Conservation (phyloP, 306 rosid genomes). For the Quercus wislizeni region DNA sequence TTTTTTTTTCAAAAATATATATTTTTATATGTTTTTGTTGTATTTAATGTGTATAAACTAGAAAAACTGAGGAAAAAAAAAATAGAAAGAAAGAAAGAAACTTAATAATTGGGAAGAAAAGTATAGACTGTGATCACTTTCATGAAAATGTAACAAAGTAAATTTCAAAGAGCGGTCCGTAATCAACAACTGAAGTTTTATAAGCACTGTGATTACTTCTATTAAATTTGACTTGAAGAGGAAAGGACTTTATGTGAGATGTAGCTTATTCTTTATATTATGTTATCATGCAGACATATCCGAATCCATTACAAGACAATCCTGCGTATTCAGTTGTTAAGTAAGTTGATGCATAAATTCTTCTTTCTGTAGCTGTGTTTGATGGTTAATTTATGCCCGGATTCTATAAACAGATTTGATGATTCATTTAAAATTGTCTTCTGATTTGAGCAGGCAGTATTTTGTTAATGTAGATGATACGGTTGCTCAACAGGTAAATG, state of each 20-base stretch:
- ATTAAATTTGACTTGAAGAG: not conserved
- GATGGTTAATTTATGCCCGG: not conserved
- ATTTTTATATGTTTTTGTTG: too few relatives aligned
- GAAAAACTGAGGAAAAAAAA: too few relatives aligned
- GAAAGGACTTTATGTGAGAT: not conserved
- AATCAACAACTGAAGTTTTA: not conserved
- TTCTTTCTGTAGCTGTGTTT: not conserved
- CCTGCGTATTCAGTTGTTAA: slow-evolving; percentile 50
- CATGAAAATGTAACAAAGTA: too few relatives aligned
- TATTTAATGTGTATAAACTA: too few relatives aligned
- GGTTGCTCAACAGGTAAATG: slow-evolving; percentile 49
- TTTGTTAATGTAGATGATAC: slow-evolving; percentile 40
- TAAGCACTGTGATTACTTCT: not conserved
- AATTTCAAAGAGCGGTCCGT: not conserved
- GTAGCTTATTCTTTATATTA: not conserved
- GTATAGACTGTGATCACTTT: too few relatives aligned
- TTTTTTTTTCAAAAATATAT: not conserved
- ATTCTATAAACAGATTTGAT: not conserved
- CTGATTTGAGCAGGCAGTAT: slow-evolving; percentile 32
- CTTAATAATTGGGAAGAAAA: too few relatives aligned
- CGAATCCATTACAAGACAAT: slow-evolving; percentile 45
- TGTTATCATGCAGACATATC: slow-evolving; percentile 33
- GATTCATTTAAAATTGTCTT: not conserved
- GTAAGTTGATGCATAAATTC: slow-evolving; percentile 26
- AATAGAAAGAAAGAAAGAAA: too few relatives aligned